A percentile compares a stretch with the other conserved stretches of the same genome.
These are phyloP conservation scores for Termitomyces sp. DNA, from an alignment of 768 basidiomycete genomes.

Conservation along the genomic window DNA sequence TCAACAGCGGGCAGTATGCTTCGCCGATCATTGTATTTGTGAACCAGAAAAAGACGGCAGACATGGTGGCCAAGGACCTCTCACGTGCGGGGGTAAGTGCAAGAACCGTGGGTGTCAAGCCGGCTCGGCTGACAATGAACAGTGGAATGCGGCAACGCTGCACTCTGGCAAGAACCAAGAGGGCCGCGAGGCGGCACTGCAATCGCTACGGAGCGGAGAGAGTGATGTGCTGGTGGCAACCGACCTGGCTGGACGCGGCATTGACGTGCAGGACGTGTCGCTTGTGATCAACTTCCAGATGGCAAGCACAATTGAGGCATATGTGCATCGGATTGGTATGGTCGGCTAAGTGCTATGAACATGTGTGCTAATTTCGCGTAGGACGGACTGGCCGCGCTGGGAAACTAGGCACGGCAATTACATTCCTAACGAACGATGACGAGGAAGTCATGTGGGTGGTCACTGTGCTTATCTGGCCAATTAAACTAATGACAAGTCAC, in stretches of 20 bases:
- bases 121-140: background rate
- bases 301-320: conserved; percentile 93
- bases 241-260: conserved; percentile 96
- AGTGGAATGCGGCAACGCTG: conserved; percentile 89
- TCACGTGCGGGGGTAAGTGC: conserved; percentile 76
- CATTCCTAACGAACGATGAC: conserved; percentile 93
- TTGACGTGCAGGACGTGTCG: conserved; percentile 95
- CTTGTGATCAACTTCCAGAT: conserved; percentile 98
- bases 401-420: conserved; percentile 89
- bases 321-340: conserved; percentile 93
- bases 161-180: conserved; percentile 98
- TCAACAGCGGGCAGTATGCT: conserved; percentile 76
- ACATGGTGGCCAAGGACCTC: conserved; percentile 94
- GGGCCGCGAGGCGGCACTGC: conserved; percentile 90
- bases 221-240: conserved; percentile 92
- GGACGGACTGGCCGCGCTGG: conserved; percentile 98
- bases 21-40: conserved; percentile 98
- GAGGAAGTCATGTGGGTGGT: conserved; percentile 89
- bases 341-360: background rate
- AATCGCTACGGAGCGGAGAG: conserved; percentile 80
- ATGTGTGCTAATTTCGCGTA: conserved; percentile 23
- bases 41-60: conserved; percentile 99
- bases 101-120: background rate
- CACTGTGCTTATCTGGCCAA: conserved; percentile 5
- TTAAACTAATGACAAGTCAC: conserved; percentile 6